Percentiles rank a stretch among this genome's conserved stretches.
phyloP scores from a whole-genome alignment of 129 eudicot genomes.

The sunflower (Helianthus annuus) region HanXRQr2.0-SUNRISE NC_035449.2:21061137-21061636 shows the following conservation, averaged over 20 bases:
- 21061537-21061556: slow-evolving; percentile 58
- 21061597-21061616: neutral
- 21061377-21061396: slow-evolving; percentile 80
- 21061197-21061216: slow-evolving; percentile 59
- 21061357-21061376: slow-evolving; percentile 79
- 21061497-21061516: slow-evolving; percentile 40
- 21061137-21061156: slow-evolving; percentile 62
- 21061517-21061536: slow-evolving; percentile 46
- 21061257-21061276: slow-evolving; percentile 85
- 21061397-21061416: slow-evolving; percentile 59
- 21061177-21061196: slow-evolving; percentile 71
- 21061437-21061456: slow-evolving; percentile 37
- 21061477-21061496: slow-evolving; percentile 45
- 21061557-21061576: slow-evolving; percentile 35
- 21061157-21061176: slow-evolving; percentile 66
- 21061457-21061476: slow-evolving; percentile 40
- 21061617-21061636: neutral
- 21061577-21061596: slow-evolving; percentile 29
- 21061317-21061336: slow-evolving; percentile 88
- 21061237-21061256: slow-evolving; percentile 66
- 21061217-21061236: slow-evolving; percentile 32
- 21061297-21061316: slow-evolving; percentile 89
- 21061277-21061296: slow-evolving; percentile 62
- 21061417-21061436: slow-evolving; percentile 70
- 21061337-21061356: slow-evolving; percentile 62